Evolutionary conservation across 495 filamentous ascomycete species (phyloP).

Genomic region (Podospora appendiculata): DNA sequence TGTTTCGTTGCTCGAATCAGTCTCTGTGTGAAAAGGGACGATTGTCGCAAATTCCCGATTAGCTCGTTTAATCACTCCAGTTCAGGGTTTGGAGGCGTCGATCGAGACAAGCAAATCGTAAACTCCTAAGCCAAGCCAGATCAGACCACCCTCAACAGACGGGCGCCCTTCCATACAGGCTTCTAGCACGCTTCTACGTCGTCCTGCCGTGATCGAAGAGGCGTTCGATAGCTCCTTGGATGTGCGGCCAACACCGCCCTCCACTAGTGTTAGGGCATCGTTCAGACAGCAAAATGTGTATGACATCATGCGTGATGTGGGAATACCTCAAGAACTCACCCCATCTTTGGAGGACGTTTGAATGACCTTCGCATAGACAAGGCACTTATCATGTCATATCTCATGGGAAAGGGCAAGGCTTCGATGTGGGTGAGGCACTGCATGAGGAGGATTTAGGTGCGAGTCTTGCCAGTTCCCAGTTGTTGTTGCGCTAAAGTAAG

Average conservation of each 20-base stretch:
- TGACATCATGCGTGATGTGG: no score
- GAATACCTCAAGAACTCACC: no score
- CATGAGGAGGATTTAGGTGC: no score
- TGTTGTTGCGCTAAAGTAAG: no score
- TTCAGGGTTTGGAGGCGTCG: not conserved
- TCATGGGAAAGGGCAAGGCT: no score
- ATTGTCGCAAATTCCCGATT: not conserved
- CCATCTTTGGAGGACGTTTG: no score
- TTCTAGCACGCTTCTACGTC: conserved; percentile 14
- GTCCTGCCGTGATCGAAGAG: not conserved
- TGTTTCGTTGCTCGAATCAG: not conserved
- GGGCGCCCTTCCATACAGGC: conserved; percentile 12
- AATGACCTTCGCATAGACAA: no score
- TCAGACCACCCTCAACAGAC: not conserved
- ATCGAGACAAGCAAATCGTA: not conserved
- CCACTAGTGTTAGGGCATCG: not conserved
- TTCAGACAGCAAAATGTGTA: no score
- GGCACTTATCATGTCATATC: no score
- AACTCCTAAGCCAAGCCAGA: not conserved
- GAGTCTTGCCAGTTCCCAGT: no score
- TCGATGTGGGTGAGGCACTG: no score
- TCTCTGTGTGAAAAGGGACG: no score
- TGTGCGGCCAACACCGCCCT: not conserved
- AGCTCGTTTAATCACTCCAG: not conserved
- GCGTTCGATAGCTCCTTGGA: not conserved